Base-by-base conservation (phyloP, 1,284 basidiomycete species). In the Moniliophthora roreri region DNA sequence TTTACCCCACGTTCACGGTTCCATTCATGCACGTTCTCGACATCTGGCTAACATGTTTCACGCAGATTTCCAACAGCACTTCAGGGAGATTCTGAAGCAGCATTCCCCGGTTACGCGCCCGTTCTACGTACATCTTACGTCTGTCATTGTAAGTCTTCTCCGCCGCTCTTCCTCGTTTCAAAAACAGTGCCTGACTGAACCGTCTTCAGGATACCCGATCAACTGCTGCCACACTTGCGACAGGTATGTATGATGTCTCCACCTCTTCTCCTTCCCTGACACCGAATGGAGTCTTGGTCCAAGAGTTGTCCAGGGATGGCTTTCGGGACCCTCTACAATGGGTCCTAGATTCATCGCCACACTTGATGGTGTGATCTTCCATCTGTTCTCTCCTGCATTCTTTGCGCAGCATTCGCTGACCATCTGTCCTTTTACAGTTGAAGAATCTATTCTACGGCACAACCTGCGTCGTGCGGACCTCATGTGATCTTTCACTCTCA, bases 71-170 rank as follows among this genome's bases (percentile, higher is more conserved):
- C 57, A 59, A 36, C 54, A 56, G 32, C 57, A 59, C 47, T 59
- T 59, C 47, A 48, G 46, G 40, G 52, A 55, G 45, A 49, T 57
- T 28, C 28, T 56, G 18, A 50, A 50, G 54, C 71, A 77, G 48
- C 72, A 75, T 54, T 87, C 86, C 1, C 82, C 82, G 4, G 74
- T 82, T 37, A 77, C 79, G 40, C 77, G 88, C 6, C 78, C 81
- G 0, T 88, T 89, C 65, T 85, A 82, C 59, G 77, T 84, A 46
- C 84, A 90, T 71, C 75, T 87, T 42, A 91, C 88, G 34, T 86
- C 87, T 51, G 86, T 89, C 39, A 52, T 60, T 46, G 42, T 59
- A 28, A 50, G 53, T 53, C 47, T 51, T 18, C 15, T 15, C 21
- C 41, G 36, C 36, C 16, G 46, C 53, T 23, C 47, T 24, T 37